Evolutionary conservation across 345 rosid genomes (phyloP), one percentile per base, ranked within the genome.

Genomic region (Eucalyptus viminalis): DNA sequence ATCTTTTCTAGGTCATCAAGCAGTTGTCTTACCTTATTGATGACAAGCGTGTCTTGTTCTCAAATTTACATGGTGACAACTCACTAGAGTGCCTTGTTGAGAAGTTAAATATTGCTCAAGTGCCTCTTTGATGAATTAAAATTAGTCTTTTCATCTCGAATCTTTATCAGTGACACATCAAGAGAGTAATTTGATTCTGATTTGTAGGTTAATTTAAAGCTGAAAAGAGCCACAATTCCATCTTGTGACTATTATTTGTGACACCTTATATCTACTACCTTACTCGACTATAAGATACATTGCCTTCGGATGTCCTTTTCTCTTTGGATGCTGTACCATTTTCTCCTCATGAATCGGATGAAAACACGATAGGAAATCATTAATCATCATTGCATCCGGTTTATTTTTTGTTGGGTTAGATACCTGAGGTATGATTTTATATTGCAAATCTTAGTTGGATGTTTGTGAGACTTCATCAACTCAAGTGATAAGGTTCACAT

Each of bases 251-350:
- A 92, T 43, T 95, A 90, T 27, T 27, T 97, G 94, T 14, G 93
- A 95, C 81, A 95, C 93, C 94, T 87, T 88, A 15, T 95, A 95
- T 91, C 47, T 86, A 19, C 67, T 96, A 87, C 95, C 95, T 6
- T 94, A 92, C 85, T 91, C 96, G 14, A 92, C 98, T 10, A 92
- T 95, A 86, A 87, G 88, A 62, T 92, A 90, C 49, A 51, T 69
- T 93, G 56, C 93, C 91, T 49, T 21, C 89, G 89, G 94, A 92
- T 92, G n/a, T 67, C n/a, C 9, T 49, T 43, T 88, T 45, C 60
- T 22, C 47, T 10, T 45, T 88, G 34, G 16, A 31, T 9, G 21
- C 49, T 2, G 15, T 60, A 60, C 67, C 29, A 25, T 5, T 60
- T 60, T 25, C 31, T 60, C 31, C 31, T 60, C 15, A 60, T 65